Conservation (phyloP, 805 yeast species). For the Candida insectalens region DNA sequence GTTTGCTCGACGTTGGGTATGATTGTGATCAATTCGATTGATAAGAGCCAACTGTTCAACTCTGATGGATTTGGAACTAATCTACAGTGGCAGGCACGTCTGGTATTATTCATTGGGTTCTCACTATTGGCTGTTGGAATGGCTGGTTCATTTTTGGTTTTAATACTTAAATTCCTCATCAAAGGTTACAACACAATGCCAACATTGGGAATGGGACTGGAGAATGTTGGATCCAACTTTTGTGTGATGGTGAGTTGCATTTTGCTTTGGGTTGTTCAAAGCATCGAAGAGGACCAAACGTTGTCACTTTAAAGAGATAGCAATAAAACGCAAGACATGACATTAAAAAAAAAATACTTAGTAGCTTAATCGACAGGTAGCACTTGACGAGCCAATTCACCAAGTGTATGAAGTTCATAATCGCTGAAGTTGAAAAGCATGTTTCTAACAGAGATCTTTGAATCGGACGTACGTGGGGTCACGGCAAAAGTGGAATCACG, state of each 20-base stretch:
- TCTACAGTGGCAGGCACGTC: constrained; percentile 87
- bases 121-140: constrained; percentile 89
- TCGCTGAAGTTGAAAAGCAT: constrained; percentile 60
- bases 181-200: constrained; percentile 71
- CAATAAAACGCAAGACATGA: not conserved
- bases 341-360: constrained; percentile 3
- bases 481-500: constrained; percentile 41
- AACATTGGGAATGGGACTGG: constrained; percentile 88
- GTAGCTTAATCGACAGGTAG: constrained; percentile 9
- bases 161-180: constrained; percentile 74
- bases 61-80: constrained; percentile 25
- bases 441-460: constrained; percentile 29
- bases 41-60: constrained; percentile 39
- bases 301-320: constrained; percentile 39
- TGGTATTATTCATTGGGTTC: constrained; percentile 85
- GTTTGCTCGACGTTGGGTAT: constrained; percentile 84
- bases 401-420: constrained; percentile 37
- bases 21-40: constrained; percentile 69
- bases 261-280: constrained; percentile 87
- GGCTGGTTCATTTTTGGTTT: constrained; percentile 83
- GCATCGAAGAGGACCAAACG: constrained; percentile 91
- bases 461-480: constrained; percentile 21
- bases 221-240: constrained; percentile 73
- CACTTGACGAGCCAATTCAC: constrained; percentile 15
- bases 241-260: constrained; percentile 84